Percentiles rank a stretch among this genome's conserved stretches.
phyloP scores from a whole-genome alignment of 2,329 filamentous ascomycete species.

The Pleoardoris graminearum region DNA sequence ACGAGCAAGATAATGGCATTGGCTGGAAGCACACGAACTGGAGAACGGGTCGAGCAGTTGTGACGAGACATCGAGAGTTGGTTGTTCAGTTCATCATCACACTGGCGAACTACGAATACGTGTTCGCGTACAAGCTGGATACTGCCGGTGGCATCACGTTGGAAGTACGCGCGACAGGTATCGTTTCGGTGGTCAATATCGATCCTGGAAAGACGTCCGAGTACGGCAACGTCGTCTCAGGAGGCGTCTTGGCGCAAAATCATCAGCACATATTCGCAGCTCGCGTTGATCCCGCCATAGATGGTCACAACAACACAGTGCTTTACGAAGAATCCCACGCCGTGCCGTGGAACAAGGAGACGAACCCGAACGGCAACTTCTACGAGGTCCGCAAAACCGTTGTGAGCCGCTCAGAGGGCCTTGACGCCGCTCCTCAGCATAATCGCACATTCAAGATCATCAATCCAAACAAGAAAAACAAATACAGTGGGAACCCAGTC shows the following conservation, averaged over 20 bases:
- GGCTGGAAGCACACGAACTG: constrained; percentile 73
- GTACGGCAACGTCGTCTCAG: constrained; percentile 66
- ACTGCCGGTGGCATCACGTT: constrained; percentile 64
- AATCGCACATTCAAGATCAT: constrained; percentile 61
- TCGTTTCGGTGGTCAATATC: constrained; percentile 65
- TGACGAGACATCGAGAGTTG: constrained; percentile 64
- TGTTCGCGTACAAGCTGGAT: constrained; percentile 67
- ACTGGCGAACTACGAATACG: constrained; percentile 72
- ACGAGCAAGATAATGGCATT: constrained; percentile 71
- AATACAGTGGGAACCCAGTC: constrained; percentile 50
- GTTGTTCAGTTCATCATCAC: constrained; percentile 71
- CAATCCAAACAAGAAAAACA: constrained; percentile 53
- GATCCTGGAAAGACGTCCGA: constrained; percentile 57
- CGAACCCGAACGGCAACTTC: constrained; percentile 65
- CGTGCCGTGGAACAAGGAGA: constrained; percentile 54
- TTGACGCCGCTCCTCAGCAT: constrained; percentile 58
- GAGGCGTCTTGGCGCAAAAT: constrained; percentile 68
- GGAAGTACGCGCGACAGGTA: constrained; percentile 68
- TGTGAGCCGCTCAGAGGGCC: constrained; percentile 52
- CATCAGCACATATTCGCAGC: constrained; percentile 69
- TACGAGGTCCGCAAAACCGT: constrained; percentile 59
- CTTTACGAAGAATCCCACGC: constrained; percentile 58
- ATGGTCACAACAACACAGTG: constrained; percentile 59
- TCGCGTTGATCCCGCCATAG: constrained; percentile 65
- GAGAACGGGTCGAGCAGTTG: constrained; percentile 64